These are phyloP conservation scores for Ganoderma lingzhi DNA, from an alignment of 1,284 basidiomycete species.

Conservation along the genomic window DNA sequence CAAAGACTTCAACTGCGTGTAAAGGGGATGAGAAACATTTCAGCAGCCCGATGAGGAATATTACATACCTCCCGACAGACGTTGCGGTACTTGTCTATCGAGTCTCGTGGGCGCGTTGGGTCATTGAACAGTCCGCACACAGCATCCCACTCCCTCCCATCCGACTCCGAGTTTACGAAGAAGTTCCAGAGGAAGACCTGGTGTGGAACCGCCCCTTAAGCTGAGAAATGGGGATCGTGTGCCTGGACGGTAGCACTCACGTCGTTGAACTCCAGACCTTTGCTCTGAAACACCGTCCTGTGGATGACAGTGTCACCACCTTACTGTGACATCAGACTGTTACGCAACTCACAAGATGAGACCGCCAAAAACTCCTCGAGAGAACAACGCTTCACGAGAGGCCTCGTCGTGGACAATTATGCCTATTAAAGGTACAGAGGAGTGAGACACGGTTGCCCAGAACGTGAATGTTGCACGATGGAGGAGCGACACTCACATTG, in stretches of 20 bases:
- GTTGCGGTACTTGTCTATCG: conserved; percentile 53
- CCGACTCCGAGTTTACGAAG: conserved; percentile 66
- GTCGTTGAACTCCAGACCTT: conserved; percentile 78
- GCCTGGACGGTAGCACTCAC: conserved; percentile 43
- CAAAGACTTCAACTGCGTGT: conserved; percentile 62
- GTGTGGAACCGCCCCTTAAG: not conserved
- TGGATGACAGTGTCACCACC: not conserved
- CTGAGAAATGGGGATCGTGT: not conserved
- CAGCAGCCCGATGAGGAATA: not conserved
- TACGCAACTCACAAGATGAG: not conserved
- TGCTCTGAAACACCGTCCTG: conserved; percentile 74
- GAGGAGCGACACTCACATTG: conserved; percentile 1
- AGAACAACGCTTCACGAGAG: not conserved
- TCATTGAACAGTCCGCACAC: conserved; percentile 48
- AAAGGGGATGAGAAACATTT: not conserved
- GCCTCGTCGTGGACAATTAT: conserved; percentile 7
- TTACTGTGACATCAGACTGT: not conserved
- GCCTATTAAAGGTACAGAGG: not conserved
- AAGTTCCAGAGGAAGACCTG: conserved; percentile 77
- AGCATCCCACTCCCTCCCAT: conserved; percentile 62
- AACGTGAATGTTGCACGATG: not conserved
- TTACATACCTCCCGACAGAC: conserved; percentile 63
- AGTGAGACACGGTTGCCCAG: not conserved
- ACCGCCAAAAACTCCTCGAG: not conserved
- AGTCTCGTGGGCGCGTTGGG: conserved; percentile 57